Base-by-base conservation (phyloP, 2,329 filamentous ascomycete genomes). In the Dactylonectria macrodidyma region DNA sequence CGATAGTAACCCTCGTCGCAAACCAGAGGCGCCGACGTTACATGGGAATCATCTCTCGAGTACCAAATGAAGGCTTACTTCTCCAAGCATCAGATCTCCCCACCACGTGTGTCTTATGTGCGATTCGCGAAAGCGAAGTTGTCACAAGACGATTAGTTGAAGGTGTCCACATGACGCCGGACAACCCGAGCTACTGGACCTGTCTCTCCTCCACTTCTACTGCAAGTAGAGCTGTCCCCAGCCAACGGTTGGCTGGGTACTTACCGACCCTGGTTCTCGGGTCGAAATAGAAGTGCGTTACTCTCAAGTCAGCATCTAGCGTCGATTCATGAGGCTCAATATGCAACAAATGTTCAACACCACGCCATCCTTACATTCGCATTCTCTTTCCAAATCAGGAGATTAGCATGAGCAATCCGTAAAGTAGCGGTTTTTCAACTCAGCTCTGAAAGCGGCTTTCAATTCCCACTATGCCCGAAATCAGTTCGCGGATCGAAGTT, bases 131-230 rank as follows among this genome's bases (percentile, higher is more conserved):
- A 30, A 33, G 4, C 30, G 33, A 52, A 30, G n/a, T 19, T 34
- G 63, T 66, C 63, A 66, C 58, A 46, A 51, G 63, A 66, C 63
- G 51, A 51, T 16, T 60, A 48, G 46, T 46, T 52, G 63, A 5
- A 46, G 44, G 44, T 46, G 52, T 36, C 63, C 63, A 62, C 63
- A 66, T 66, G 63, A 66, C 58, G 36, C 63, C 63, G 63, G 46
- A 36, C 52, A 54, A 47, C 46, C 63, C 63, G 52, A 47, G 51
- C 46, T 30, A 30, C 7, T 30, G 26, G 26, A 30, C 7, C 2
- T 30, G 16, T 41, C 30, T 30, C 24, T 30, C 38, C 51, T 52
- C 54, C 52, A 58, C 54, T 30, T 4, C 4, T 30, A 30, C 4
- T 19, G 26, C 26, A 30, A 4, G 26, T 7, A 30, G 26, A 30